phyloP scores from a whole-genome alignment of 768 basidiomycete species.

The Serpula lacrymans region DNA sequence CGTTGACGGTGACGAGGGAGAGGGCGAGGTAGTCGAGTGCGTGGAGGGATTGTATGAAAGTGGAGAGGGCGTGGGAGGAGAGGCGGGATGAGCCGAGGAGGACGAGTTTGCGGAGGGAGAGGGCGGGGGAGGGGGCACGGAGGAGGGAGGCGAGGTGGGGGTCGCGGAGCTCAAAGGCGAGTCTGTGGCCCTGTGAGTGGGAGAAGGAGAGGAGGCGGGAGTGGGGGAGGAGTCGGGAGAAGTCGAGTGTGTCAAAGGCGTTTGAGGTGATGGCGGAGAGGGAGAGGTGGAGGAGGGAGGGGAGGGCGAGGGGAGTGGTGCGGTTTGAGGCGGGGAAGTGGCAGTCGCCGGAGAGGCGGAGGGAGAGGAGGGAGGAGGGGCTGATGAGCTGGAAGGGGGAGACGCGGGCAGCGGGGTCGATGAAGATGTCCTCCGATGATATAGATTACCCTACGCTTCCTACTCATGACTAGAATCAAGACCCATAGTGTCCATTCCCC shows the following conservation, averaged over 20 bases:
- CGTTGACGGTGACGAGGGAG: conserved; percentile 31
- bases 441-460: no score
- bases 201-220: conserved; percentile 32
- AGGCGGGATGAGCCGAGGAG: conserved; percentile 34
- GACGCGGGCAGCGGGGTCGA: conserved; percentile 26
- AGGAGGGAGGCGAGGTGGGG: conserved; percentile 29
- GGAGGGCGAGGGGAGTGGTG: no score
- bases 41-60: conserved; percentile 24
- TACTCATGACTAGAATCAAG: no score
- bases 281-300: conserved; percentile 25
- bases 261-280: conserved; percentile 32
- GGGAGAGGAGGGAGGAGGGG: conserved; percentile 17
- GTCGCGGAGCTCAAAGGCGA: conserved; percentile 36
- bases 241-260: conserved; percentile 29
- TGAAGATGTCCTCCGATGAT: conserved; percentile 32
- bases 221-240: conserved; percentile 23
- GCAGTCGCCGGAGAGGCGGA: conserved; percentile 36
- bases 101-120: conserved; percentile 28
- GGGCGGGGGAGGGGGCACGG: conserved; percentile 11
- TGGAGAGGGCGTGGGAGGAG: conserved; percentile 23
- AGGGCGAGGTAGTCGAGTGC: conserved; percentile 34
- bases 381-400: conserved; percentile 26
- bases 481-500: no score
- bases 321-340: conserved; percentile 11
- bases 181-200: conserved; percentile 29